Conservation (phyloP, 2,329 filamentous ascomycete species). For the Ilyonectria mors-panacis region DNA sequence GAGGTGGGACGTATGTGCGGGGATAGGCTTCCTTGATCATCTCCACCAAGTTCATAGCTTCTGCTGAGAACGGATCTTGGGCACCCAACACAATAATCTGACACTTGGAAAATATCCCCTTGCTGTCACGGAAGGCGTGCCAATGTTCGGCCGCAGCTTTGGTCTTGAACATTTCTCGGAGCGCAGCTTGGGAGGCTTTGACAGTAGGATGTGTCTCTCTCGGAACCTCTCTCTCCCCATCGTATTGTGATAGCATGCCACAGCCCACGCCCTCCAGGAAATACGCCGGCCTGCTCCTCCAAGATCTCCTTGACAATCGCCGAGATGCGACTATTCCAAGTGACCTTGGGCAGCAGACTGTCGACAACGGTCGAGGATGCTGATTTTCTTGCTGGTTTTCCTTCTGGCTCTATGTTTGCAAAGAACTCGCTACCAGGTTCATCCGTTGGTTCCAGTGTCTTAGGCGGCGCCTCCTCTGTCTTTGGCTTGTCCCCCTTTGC, state of each 20-base stretch:
- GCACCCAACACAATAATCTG: conserved; percentile 60
- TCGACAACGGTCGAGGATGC: conserved; percentile 30
- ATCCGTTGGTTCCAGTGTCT: background rate
- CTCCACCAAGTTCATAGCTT: conserved; percentile 60
- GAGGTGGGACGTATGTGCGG: conserved; percentile 46
- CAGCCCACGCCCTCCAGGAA: conserved; percentile 66
- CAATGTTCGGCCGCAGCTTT: conserved; percentile 58
- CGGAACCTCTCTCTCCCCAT: conserved; percentile 61
- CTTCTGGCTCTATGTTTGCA: background rate
- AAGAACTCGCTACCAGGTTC: conserved; percentile 8
- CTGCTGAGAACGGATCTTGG: conserved; percentile 59
- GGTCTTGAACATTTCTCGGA: conserved; percentile 57
- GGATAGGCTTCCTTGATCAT: conserved; percentile 65
- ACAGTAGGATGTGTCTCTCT: conserved; percentile 58
- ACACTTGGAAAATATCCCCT: conserved; percentile 61
- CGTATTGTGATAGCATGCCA: conserved; percentile 63
- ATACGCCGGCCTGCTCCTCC: conserved; percentile 58
- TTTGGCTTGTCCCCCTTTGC: conserved; percentile 16
- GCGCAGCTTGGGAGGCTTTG: conserved; percentile 56
- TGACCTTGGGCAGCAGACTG: conserved; percentile 34
- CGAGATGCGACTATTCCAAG: conserved; percentile 39
- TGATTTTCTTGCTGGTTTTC: conserved; percentile 22
- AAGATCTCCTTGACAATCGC: conserved; percentile 50
- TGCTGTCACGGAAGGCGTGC: conserved; percentile 59
- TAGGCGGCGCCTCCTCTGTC: conserved; percentile 6